Percentiles rank a stretch among this genome's conserved stretches.
Evolutionary conservation across 148 eudicot species (phyloP).

Genomic region (Spergularia bocconei): DNA sequence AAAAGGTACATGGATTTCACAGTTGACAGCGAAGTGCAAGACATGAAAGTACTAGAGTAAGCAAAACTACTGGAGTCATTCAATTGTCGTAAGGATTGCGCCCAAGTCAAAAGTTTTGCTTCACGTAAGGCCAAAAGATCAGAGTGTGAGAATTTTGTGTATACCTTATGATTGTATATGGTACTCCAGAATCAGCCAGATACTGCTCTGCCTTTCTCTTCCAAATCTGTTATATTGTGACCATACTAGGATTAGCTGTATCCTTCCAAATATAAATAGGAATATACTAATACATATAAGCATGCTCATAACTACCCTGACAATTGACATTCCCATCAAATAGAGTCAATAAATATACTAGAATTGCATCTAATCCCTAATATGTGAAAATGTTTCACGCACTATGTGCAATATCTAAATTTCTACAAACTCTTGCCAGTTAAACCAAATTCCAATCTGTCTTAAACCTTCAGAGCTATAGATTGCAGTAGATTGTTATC

Average conservation of each 20-base stretch:
- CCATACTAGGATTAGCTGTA: background rate
- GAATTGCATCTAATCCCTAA: background rate
- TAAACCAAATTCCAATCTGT: too few species aligned
- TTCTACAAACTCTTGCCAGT: too few species aligned
- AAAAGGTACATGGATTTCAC: too few species aligned
- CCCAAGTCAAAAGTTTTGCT: background rate
- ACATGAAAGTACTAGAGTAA: background rate
- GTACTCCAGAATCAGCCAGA: conserved; percentile 89
- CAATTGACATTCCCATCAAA: background rate
- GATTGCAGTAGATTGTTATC: too few species aligned
- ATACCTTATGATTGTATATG: conserved; percentile 95
- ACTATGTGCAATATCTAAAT: background rate
- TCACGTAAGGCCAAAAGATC: background rate
- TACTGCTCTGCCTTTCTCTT: conserved; percentile 97
- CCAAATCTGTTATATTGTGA: conserved; percentile 59
- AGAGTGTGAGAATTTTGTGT: conserved; percentile 3
- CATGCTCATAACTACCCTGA: background rate
- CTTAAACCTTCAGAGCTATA: too few species aligned
- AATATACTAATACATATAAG: background rate
- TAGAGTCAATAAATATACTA: background rate
- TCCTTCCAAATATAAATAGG: background rate
- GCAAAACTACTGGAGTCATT: background rate
- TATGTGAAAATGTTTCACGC: background rate
- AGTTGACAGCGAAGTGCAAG: too few species aligned
- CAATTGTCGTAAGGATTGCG: background rate